A percentile compares a stretch with the other conserved stretches of the same genome.
Conservation (phyloP, 805 yeast species). For the Hagleromyces aurorensis region DNA sequence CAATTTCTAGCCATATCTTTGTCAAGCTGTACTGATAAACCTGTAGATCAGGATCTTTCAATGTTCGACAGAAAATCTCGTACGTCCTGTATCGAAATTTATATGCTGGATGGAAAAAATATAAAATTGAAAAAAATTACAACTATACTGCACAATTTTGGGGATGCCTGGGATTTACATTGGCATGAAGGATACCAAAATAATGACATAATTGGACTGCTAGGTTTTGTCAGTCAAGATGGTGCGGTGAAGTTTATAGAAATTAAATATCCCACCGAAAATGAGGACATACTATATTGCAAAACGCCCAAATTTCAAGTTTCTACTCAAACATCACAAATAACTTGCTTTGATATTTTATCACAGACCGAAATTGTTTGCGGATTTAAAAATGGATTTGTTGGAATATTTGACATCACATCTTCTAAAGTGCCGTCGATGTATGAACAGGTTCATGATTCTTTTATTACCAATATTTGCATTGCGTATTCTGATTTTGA, state of each 20-base stretch:
- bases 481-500: slow-evolving; percentile 33
- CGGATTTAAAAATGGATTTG: slow-evolving; percentile 51
- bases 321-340: slow-evolving; percentile 23
- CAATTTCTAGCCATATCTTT: slow-evolving; percentile 47
- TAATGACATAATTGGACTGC: slow-evolving; percentile 31
- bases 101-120: slow-evolving; percentile 31
- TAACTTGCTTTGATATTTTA: slow-evolving; percentile 44
- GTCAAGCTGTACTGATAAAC: slow-evolving; percentile 31
- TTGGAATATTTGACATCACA: slow-evolving; percentile 46
- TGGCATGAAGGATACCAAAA: slow-evolving; percentile 30
- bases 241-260: slow-evolving; percentile 47
- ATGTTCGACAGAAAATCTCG: slow-evolving; percentile 24
- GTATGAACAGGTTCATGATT: slow-evolving; percentile 33
- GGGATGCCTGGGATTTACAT: slow-evolving; percentile 34
- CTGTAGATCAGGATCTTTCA: slow-evolving; percentile 24
- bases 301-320: slow-evolving; percentile 14
- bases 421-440: slow-evolving; percentile 31
- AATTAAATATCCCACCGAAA: slow-evolving; percentile 19
- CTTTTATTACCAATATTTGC: slow-evolving; percentile 31
- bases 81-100: slow-evolving; percentile 39
- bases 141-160: slow-evolving; percentile 35
- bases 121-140: slow-evolving; percentile 27
- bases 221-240: slow-evolving; percentile 50
- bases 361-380: slow-evolving; percentile 39
- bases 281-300: slow-evolving; percentile 6